A percentile compares a stretch with the other conserved stretches of the same genome.
Evolutionary conservation across 2,329 filamentous ascomycete genomes (phyloP).

Genomic region (Nemania diffusa): DNA sequence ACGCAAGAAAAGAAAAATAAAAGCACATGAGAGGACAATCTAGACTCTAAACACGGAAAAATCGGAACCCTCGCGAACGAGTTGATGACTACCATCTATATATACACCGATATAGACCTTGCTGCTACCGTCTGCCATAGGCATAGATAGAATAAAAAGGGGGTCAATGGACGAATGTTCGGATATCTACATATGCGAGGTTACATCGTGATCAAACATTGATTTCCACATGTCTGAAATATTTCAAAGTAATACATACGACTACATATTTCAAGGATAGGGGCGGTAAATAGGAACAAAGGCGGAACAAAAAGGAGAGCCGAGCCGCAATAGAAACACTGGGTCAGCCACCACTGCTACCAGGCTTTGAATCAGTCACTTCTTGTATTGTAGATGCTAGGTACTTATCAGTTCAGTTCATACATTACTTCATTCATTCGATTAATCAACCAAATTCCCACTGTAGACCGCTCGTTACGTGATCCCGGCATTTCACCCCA

Average conservation of each 20-base stretch:
- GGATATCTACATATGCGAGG: background rate
- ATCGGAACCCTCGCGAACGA: background rate
- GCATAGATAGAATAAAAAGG: constrained; percentile 1
- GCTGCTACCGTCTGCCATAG: background rate
- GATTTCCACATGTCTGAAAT: background rate
- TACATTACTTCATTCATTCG: background rate
- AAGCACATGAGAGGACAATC: background rate
- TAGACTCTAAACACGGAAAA: background rate
- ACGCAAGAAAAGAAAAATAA: background rate
- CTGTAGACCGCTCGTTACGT: background rate
- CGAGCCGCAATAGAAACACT: background rate
- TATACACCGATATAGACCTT: background rate
- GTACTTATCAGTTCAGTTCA: too few relatives aligned
- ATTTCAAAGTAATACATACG: too few relatives aligned
- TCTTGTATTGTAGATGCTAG: background rate
- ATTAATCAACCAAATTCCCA: background rate
- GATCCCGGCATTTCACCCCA: background rate
- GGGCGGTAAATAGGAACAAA: background rate
- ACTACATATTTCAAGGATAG: background rate
- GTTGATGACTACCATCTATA: constrained; percentile 3
- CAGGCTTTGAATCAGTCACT: background rate
- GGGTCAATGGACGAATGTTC: background rate
- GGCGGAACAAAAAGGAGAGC: background rate
- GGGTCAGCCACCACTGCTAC: background rate
- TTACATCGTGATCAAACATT: background rate